phyloP scores from a whole-genome alignment of 1,139 yeast species.

The Meyerozyma athensensis region DNA sequence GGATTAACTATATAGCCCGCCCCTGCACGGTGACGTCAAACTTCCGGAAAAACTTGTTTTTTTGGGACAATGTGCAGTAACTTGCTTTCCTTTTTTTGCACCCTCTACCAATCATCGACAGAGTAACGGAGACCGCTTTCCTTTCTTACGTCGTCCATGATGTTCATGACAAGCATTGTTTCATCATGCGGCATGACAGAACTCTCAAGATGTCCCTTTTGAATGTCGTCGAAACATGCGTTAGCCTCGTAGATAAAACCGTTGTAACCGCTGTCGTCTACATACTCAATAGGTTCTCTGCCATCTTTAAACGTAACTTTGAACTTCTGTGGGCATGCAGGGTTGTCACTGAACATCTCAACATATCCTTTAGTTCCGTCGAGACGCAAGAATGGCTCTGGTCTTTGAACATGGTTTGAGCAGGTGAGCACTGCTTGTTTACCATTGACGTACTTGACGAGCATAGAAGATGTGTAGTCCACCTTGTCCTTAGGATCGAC shows the following conservation, averaged over 20 bases:
- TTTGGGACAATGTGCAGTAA: neutral
- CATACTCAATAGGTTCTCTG: constrained; percentile 17
- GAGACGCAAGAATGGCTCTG: constrained; percentile 26
- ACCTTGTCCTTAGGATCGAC: constrained; percentile 27
- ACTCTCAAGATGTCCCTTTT: constrained; percentile 30
- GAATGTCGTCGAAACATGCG: constrained; percentile 41
- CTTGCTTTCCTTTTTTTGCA: neutral
- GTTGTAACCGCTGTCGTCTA: constrained; percentile 25
- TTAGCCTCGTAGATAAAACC: constrained; percentile 54
- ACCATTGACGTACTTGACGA: constrained; percentile 30
- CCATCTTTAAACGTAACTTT: constrained; percentile 23
- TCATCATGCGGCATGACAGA: constrained; percentile 39
- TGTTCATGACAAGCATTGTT: constrained; percentile 37
- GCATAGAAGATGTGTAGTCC: constrained; percentile 32
- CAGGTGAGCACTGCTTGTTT: constrained; percentile 33
- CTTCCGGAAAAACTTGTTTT: neutral
- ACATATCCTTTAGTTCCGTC: constrained; percentile 38
- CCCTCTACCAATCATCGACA: neutral
- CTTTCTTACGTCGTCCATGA: constrained; percentile 41
- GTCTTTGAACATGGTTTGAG: constrained; percentile 25
- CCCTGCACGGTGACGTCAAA: neutral
- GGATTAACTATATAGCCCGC: neutral
- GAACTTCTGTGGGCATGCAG: constrained; percentile 27
- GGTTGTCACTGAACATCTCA: constrained; percentile 31
- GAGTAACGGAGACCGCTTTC: constrained; percentile 41